Conservation (phyloP, 495 filamentous ascomycete genomes). For the Rhizodiscina lignyota region DNA sequence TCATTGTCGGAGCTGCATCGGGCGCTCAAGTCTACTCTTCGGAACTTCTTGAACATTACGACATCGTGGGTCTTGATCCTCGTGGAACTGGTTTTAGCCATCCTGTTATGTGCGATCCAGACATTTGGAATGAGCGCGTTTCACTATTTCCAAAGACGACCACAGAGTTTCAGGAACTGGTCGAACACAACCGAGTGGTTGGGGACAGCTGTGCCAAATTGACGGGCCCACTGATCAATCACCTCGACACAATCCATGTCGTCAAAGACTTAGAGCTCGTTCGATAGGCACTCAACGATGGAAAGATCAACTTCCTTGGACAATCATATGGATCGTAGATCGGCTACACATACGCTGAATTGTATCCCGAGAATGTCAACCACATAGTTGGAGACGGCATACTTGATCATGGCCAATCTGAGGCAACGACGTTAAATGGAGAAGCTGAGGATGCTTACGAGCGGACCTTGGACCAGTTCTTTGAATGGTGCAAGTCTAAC, state of each 20-base stretch:
- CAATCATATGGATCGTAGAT: conserved; percentile 5
- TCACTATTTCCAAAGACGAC: conserved; percentile 1
- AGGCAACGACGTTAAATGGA: not conserved
- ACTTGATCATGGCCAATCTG: conserved; percentile 1
- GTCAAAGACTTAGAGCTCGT: conserved; percentile 2
- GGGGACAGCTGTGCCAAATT: conserved; percentile 2
- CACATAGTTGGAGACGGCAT: conserved; percentile 4
- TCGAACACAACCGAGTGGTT: conserved; percentile 2
- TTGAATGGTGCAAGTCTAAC: not conserved
- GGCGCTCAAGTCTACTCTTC: not conserved
- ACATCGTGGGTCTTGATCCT: conserved; percentile 6
- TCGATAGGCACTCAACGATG: not conserved
- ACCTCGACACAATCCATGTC: conserved; percentile 1
- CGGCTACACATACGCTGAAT: conserved; percentile 2
- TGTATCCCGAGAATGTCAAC: conserved; percentile 2
- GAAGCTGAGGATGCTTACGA: conserved; percentile 3
- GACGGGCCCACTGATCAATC: conserved; percentile 1
- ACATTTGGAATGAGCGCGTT: conserved; percentile 7
- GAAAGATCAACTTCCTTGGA: conserved; percentile 2
- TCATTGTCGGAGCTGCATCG: not conserved
- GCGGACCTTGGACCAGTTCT: not conserved
- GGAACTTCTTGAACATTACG: conserved; percentile 2
- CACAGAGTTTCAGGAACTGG: conserved; percentile 2
- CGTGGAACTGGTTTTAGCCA: conserved; percentile 1
- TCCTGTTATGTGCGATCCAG: conserved; percentile 1